Base-by-base conservation (phyloP, 805 yeast genomes). In the Ogataea saltuana region DNA sequence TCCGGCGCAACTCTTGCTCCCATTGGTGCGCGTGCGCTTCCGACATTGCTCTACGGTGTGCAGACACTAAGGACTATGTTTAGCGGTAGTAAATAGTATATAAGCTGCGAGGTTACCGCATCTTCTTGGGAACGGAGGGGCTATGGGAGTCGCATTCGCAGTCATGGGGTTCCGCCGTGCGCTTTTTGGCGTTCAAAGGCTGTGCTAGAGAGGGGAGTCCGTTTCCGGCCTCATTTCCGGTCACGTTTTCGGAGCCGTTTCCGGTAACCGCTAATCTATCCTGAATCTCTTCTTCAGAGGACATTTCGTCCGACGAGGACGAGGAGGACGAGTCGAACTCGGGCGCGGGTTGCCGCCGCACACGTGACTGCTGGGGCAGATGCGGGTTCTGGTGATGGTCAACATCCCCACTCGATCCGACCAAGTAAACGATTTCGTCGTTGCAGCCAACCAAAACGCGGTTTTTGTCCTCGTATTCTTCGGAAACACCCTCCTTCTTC, bases 401-500 rank as follows among this genome's bases (percentile, higher is more conserved):
- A 8, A 12, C 16, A 4, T 4, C 25, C 17, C 17, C 19, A 32
- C 10, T 11, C 19, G 13, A 22, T 20, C 51, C 46, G 16, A 52
- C 20, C 33, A 45, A 46, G 37, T 56, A 59, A 3, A 51, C 42
- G 1, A 51, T 40, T 32, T 57, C 56, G 43, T 61, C 67, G 37
- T 53, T 62, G 28, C 18, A 59, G 18, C 69, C 72, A 19, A 64
- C 51, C 3, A 47, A 48, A 9, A 62, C 57, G 20, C 53, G 55
- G 16, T 53, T 53, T 20, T 49, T 26, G 9, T 46, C 39, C 4
- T 12, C 30, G 10, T 27, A 30, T n/a, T 27, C 29, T 18, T 40
- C 39, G 7, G 36, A 42, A 17, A 26, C 17, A 25, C 51, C 51
- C 25, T 16, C 27, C 17, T 20, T 19, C 10, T 27, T 29, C 11